These are phyloP conservation scores for Colletotrichum chrysophilum DNA, from an alignment of 2,329 filamentous ascomycete genomes.

Conservation along the genomic window DNA sequence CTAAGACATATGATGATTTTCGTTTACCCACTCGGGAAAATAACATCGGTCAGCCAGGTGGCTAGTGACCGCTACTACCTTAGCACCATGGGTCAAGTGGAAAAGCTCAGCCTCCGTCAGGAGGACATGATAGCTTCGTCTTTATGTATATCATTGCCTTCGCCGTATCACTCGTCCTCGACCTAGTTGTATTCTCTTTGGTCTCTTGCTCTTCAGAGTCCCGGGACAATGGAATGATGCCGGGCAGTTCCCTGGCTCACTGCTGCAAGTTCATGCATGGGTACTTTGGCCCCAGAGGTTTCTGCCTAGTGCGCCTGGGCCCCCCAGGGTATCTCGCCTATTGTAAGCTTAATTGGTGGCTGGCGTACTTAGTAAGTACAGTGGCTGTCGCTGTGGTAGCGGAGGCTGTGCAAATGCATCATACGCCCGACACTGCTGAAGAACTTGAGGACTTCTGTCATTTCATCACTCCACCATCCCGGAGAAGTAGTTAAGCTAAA, in stretches of 20 bases:
- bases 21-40: neutral
- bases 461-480: neutral
- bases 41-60: neutral
- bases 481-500: neutral
- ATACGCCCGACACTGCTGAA: neutral
- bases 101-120: neutral
- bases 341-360: slow-evolving; percentile 4
- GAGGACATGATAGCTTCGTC: neutral
- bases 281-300: neutral
- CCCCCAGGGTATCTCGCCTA: neutral
- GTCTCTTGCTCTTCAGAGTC: neutral
- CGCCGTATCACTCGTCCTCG: too few species aligned
- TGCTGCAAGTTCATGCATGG: neutral
- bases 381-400: neutral
- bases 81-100: neutral
- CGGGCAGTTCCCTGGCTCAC: neutral
- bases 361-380: neutral
- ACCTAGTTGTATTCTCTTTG: neutral
- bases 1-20: neutral
- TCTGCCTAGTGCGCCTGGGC: neutral
- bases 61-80: neutral
- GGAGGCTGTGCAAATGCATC: too few species aligned
- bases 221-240: neutral
- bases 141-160: too few species aligned
- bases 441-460: neutral